A percentile compares a stretch with the other conserved stretches of the same genome.
phyloP scores from a whole-genome alignment of 2,329 filamentous ascomycete species.

The Xylogone sp. region DNA sequence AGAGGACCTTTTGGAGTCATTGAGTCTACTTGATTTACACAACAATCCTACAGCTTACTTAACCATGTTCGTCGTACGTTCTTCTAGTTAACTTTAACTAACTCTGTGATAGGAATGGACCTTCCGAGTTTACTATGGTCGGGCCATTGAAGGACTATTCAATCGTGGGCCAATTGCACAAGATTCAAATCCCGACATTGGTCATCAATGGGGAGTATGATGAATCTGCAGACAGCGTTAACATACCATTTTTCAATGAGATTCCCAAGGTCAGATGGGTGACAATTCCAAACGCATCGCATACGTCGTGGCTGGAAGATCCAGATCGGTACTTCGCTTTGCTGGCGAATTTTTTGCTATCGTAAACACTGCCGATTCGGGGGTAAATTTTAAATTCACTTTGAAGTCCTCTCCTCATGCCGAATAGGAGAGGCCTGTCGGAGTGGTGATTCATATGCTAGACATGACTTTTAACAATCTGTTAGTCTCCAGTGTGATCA shows the following conservation, averaged over 20 bases:
- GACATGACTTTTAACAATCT: no score
- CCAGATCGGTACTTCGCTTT: slow-evolving; percentile 18
- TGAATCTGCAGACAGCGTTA: slow-evolving; percentile 24
- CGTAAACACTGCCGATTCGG: neutral
- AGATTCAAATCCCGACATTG: slow-evolving; percentile 35
- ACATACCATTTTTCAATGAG: slow-evolving; percentile 31
- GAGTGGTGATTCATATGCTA: no score
- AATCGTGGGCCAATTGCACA: slow-evolving; percentile 28
- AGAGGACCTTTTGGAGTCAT: slow-evolving; percentile 11
- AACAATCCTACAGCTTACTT: slow-evolving; percentile 1
- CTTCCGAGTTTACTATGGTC: slow-evolving; percentile 33
- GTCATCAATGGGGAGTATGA: slow-evolving; percentile 40
- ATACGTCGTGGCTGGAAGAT: slow-evolving; percentile 34
- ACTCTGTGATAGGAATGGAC: slow-evolving; percentile 29
- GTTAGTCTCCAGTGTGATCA: no score
- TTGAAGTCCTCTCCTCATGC: no score
- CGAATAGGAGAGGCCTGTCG: no score
- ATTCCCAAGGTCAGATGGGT: slow-evolving; percentile 39
- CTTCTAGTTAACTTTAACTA: neutral
- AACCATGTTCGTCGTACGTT: no score
- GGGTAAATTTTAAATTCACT: no score
- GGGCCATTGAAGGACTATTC: slow-evolving; percentile 37
- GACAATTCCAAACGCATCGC: slow-evolving; percentile 20
- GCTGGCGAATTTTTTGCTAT: neutral
- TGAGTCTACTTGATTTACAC: neutral